These are phyloP conservation scores for Pseudohalonectria lignicola DNA, from an alignment of 2,329 filamentous ascomycete species.

Conservation along the genomic window DNA sequence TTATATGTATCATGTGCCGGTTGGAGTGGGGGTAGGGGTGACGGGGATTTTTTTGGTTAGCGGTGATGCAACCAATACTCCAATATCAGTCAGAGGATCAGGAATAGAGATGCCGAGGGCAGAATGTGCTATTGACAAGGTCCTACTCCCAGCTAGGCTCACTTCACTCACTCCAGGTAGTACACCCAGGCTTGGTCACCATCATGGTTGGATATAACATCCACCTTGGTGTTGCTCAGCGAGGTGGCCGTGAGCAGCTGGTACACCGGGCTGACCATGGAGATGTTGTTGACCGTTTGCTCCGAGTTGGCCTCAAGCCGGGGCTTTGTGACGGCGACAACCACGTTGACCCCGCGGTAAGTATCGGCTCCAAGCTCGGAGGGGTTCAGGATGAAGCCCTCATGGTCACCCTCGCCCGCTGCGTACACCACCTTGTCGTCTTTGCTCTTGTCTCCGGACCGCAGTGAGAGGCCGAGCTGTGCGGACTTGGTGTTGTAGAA, in stretches of 20 bases:
- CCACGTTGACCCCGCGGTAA: not conserved
- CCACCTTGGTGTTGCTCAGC: not conserved
- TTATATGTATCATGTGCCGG: too few relatives aligned
- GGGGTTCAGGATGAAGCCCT: not conserved
- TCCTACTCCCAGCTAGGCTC: too few relatives aligned
- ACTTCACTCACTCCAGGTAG: not conserved
- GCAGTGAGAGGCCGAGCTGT: not conserved
- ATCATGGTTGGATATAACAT: not conserved
- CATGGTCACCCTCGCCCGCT: not conserved
- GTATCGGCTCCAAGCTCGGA: not conserved
- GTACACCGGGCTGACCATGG: constrained; percentile 1
- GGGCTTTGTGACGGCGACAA: not conserved
- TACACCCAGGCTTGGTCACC: not conserved
- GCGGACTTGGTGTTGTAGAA: constrained; percentile 1
- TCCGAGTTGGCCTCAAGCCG: not conserved
- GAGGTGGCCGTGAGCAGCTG: not conserved
- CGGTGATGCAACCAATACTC: too few relatives aligned
- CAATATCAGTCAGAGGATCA: too few relatives aligned
- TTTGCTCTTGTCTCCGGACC: not conserved
- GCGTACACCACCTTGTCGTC: not conserved
- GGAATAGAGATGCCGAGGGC: too few relatives aligned
- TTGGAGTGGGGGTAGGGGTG: too few relatives aligned
- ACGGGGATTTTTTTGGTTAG: too few relatives aligned
- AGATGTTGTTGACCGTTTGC: constrained; percentile 1
- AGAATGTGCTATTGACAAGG: too few relatives aligned